Evolutionary conservation across 2,329 filamentous ascomycete species (phyloP), one percentile per base, ranked within the genome.

Genomic region (Neoarthrinium moseri): DNA sequence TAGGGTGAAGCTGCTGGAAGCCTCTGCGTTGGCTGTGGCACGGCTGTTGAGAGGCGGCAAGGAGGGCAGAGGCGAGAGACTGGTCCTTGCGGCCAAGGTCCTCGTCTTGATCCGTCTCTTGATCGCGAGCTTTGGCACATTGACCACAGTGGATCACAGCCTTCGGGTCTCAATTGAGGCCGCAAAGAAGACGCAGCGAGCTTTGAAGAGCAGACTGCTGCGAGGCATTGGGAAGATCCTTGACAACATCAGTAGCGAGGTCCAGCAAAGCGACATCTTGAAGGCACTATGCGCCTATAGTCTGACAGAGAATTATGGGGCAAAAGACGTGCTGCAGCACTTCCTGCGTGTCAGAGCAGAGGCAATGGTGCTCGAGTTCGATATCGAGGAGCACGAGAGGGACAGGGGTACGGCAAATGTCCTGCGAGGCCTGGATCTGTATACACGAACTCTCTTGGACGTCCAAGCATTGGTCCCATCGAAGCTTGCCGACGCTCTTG

Each of bases 221-320:
- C 74, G 78, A 41, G 80, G 81, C 13, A 81, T 95, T 20, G 82
- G 91, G 43, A 86, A 81, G 53, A 73, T 89, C 4, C 64, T 95
- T 43, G 77, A 80, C 53, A 80, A 77, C 38, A 78, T 84, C 21
- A 77, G 84, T 75, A 64, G 76, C 57, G 50, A 70, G 59, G 50
- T 64, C 49, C 54, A 75, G 55, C 57, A 74, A 47, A 58, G 73
- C 49, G 73, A 79, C 18, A 75, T 94, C 13, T 71, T 92, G 11
- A 85, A 89, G 55, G 83, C 86, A 1, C 74, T 96, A 54, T 87
- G 84, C 46, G 91, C 91, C 0, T 91, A 91, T 62, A 91, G 89
- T 50, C 73, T 97, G 41, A 82, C 84, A 2, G 91, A 87, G 3
- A 95, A 82, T 57, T 90, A 87, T 1, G 87, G 90, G 0, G 83